Conservation (phyloP, 306 rosid species). For the Macrotyloma uniflorum region DNA sequence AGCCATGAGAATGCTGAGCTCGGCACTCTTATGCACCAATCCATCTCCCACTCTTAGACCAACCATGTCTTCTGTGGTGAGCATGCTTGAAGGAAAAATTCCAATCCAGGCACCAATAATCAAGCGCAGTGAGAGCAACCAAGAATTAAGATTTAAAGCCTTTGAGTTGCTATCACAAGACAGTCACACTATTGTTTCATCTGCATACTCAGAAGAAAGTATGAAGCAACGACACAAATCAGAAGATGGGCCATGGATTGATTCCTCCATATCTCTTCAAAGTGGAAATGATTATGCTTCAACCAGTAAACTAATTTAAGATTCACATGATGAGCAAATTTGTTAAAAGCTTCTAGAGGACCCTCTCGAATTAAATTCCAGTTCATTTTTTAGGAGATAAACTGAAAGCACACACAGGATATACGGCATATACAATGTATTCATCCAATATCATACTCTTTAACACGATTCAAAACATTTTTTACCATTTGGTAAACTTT, state of each 20-base stretch:
- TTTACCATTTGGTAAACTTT: neutral
- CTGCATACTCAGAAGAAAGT: slow-evolving; percentile 45
- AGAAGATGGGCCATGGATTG: slow-evolving; percentile 56
- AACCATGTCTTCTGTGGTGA: slow-evolving; percentile 74
- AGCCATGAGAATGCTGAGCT: slow-evolving; percentile 65
- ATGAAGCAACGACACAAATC: slow-evolving; percentile 42
- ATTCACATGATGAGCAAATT: neutral
- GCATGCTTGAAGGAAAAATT: slow-evolving; percentile 80
- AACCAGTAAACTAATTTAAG: slow-evolving; percentile 32
- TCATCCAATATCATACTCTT: neutral
- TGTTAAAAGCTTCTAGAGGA: neutral
- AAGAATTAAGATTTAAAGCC: slow-evolving; percentile 60
- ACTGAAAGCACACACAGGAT: neutral
- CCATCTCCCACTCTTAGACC: slow-evolving; percentile 82
- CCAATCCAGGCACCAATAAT: slow-evolving; percentile 52
- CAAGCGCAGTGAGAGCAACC: slow-evolving; percentile 36
- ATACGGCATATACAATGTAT: neutral
- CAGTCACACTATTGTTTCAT: slow-evolving; percentile 54
- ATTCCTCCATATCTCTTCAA: slow-evolving; percentile 53
- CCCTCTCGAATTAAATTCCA: too few species aligned
- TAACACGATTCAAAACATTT: neutral
- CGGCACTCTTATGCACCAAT: slow-evolving; percentile 75
- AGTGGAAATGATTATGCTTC: slow-evolving; percentile 46
- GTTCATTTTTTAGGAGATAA: neutral
- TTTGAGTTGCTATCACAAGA: slow-evolving; percentile 57